A percentile compares a stretch with the other conserved stretches of the same genome.
phyloP scores from a whole-genome alignment of 257 asterid species.

The Nicotiana obtusifolia region DNA sequence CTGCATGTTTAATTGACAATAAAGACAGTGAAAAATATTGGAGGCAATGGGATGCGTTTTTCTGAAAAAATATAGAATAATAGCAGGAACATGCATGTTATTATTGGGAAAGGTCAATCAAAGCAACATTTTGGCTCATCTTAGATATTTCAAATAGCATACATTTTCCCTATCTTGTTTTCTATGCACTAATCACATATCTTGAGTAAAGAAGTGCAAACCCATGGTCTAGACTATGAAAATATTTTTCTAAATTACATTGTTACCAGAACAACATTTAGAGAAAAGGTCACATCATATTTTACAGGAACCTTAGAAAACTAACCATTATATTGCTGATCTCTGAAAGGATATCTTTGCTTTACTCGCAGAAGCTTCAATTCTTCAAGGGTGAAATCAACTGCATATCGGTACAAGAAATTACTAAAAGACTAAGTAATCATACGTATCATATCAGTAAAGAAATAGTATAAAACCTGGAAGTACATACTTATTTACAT shows the following conservation, averaged over 20 bases:
- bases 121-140: background rate
- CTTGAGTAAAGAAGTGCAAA: too few species aligned
- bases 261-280: background rate
- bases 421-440: background rate
- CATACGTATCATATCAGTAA: background rate
- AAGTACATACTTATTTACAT: background rate
- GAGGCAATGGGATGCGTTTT: background rate
- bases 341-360: conserved; percentile 79
- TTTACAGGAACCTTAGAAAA: conserved; percentile 8
- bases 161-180: background rate
- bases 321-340: conserved; percentile 83
- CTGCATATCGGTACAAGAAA: conserved; percentile 31
- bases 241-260: background rate
- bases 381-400: conserved; percentile 83
- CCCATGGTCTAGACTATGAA: background rate
- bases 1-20: conserved; percentile 34
- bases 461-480: background rate
- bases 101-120: background rate
- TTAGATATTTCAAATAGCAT: background rate
- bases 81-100: background rate
- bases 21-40: background rate
- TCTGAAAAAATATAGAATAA: background rate
- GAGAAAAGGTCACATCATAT: background rate
- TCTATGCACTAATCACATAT: background rate
- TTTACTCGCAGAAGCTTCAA: conserved; percentile 64